Evolutionary conservation across 225 moss, liverwort and hornwort genomes (phyloP).

Genomic region (Polytrichum commune): DNA sequence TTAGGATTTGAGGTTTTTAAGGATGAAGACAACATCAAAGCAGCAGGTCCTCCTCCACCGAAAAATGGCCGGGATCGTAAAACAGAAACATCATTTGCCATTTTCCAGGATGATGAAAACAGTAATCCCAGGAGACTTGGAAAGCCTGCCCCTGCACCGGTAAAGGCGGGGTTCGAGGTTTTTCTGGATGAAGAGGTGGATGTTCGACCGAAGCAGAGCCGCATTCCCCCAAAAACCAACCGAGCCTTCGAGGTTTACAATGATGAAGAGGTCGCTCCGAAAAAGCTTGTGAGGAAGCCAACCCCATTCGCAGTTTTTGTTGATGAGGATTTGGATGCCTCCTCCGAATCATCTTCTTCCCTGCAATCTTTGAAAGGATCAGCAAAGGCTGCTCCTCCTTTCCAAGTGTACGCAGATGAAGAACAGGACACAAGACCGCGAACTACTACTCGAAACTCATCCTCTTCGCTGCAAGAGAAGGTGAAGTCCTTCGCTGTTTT

Average conservation of each 20-base stretch:
- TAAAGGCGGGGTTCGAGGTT: conserved; percentile 23
- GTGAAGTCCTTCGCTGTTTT: conserved; percentile 3
- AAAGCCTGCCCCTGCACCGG: conserved; percentile 6
- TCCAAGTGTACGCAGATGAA: conserved; percentile 43
- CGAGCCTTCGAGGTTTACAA: background rate
- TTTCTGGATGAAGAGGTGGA: conserved; percentile 29
- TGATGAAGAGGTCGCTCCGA: background rate
- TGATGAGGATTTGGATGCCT: conserved; percentile 21
- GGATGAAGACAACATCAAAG: conserved; percentile 23
- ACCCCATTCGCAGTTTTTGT: conserved; percentile 35
- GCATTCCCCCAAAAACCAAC: background rate
- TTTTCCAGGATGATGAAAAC: conserved; percentile 34
- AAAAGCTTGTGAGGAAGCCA: conserved; percentile 17
- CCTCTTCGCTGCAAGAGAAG: background rate
- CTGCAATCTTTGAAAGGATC: conserved; percentile 8
- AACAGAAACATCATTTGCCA: conserved; percentile 20
- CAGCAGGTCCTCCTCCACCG: conserved; percentile 7
- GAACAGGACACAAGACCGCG: background rate
- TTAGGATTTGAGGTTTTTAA: conserved; percentile 27
- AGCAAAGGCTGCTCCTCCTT: conserved; percentile 20
- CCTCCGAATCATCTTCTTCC: background rate
- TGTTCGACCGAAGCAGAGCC: conserved; percentile 2
- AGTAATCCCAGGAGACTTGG: conserved; percentile 12
- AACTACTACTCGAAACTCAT: background rate
- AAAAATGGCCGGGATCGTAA: conserved; percentile 2